phyloP scores from a whole-genome alignment of 148 eudicot genomes.

The Linanthus parryae region DNA sequence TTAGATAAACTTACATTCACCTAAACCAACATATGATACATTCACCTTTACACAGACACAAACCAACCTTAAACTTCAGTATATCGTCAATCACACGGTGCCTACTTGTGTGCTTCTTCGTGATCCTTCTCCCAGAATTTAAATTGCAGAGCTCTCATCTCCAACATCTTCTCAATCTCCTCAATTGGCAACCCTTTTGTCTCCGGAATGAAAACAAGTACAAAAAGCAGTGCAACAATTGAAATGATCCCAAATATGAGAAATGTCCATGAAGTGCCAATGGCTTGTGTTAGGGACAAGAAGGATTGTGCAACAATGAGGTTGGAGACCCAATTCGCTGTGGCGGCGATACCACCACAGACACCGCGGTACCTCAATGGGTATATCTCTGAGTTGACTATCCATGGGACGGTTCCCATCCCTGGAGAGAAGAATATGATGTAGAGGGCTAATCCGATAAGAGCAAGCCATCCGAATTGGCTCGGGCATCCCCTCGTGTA shows the following conservation, averaged over 20 bases:
- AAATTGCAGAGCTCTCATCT: too few species aligned
- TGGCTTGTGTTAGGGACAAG: conserved; percentile 48
- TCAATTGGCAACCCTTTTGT: conserved; percentile 75
- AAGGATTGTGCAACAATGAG: conserved; percentile 65
- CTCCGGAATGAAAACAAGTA: conserved; percentile 67
- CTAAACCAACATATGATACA: too few species aligned
- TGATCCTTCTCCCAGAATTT: too few species aligned
- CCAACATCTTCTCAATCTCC: conserved; percentile 75
- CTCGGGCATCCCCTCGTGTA: conserved; percentile 81
- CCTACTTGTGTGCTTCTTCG: too few species aligned
- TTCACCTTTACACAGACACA: too few species aligned
- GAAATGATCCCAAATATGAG: conserved; percentile 61
- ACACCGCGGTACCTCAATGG: conserved; percentile 61
- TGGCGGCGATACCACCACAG: conserved; percentile 76
- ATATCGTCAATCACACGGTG: too few species aligned
- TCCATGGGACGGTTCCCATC: conserved; percentile 88
- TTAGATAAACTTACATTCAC: too few species aligned
- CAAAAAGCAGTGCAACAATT: conserved; percentile 32
- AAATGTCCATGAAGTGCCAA: conserved; percentile 63
- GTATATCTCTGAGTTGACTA: conserved; percentile 82
- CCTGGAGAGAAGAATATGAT: conserved; percentile 76
- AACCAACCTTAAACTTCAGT: too few species aligned
- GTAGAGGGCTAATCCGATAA: conserved; percentile 55
- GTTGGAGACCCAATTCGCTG: conserved; percentile 62
- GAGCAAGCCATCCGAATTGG: conserved; percentile 58